A percentile compares a stretch with the other conserved stretches of the same genome.
These are phyloP conservation scores for Zangia roseola DNA, from an alignment of 768 basidiomycete species.

Conservation along the genomic window DNA sequence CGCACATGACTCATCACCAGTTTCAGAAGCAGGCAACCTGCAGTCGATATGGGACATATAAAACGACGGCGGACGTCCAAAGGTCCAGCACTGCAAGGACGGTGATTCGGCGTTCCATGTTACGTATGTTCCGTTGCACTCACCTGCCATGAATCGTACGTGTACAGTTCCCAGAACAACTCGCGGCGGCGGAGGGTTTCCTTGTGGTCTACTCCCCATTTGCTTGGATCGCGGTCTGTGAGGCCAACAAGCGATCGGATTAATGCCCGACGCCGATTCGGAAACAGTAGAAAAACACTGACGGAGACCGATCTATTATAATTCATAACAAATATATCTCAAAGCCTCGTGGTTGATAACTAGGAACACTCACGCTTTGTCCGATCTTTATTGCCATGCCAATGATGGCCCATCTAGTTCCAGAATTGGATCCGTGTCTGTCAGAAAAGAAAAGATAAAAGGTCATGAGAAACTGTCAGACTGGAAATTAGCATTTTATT, in stretches of 20 bases:
- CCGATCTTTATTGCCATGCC: conserved; percentile 68
- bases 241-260: conserved; percentile 1
- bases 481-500: conserved; percentile 31
- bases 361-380: conserved; percentile 56
- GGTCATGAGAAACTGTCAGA: conserved; percentile 61
- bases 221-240: conserved; percentile 68
- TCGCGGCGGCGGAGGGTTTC: conserved; percentile 65
- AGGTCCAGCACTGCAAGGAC: conserved; percentile 59
- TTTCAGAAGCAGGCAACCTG: conserved; percentile 53
- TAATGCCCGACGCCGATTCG: conserved; percentile 1
- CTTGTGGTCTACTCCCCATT: conserved; percentile 54
- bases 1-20: conserved; percentile 58
- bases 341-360: conserved; percentile 1
- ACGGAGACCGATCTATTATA: conserved; percentile 66
- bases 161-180: conserved; percentile 61
- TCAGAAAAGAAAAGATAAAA: conserved; percentile 69
- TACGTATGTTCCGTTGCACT: not conserved
- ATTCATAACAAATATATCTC: conserved; percentile 1
- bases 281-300: conserved; percentile 27
- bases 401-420: conserved; percentile 66
- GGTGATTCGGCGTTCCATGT: conserved; percentile 27
- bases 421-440: conserved; percentile 64
- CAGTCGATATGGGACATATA: conserved; percentile 66
- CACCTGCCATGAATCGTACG: conserved; percentile 37
- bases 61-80: conserved; percentile 69